These are phyloP conservation scores for Calocera cornea DNA, from an alignment of 768 basidiomycete species.

Conservation along the genomic window DNA sequence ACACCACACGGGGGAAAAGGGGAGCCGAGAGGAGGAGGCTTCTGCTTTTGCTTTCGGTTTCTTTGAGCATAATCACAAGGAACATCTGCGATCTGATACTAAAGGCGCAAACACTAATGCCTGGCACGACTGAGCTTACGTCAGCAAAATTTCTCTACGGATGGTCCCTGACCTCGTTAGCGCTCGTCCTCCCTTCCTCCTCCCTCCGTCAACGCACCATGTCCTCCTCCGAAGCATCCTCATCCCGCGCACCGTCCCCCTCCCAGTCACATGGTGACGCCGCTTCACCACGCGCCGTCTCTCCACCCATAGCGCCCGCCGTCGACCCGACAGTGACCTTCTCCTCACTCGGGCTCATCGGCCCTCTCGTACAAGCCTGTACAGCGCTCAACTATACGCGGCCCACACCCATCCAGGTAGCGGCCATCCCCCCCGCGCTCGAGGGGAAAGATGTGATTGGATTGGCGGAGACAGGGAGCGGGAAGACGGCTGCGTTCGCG, in stretches of 20 bases:
- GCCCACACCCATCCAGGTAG: constrained; percentile 83
- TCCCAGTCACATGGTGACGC: neutral
- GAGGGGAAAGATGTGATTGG: constrained; percentile 93
- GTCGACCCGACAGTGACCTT: constrained; percentile 36
- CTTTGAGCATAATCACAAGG: too few species aligned
- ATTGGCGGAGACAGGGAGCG: constrained; percentile 93
- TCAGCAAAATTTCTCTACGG: neutral
- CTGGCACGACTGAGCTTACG: too few species aligned
- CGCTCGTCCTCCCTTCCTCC: neutral
- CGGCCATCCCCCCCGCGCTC: constrained; percentile 74
- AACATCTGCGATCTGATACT: too few species aligned
- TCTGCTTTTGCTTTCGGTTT: too few species aligned
- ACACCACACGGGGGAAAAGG: too few species aligned
- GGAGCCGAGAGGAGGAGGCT: too few species aligned
- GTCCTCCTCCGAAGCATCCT: constrained; percentile 2
- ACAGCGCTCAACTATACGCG: constrained; percentile 64
- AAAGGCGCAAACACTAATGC: too few species aligned
- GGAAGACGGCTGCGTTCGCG: constrained; percentile 96
- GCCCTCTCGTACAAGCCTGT: constrained; percentile 77
- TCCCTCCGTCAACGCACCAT: neutral
- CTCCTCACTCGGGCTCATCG: constrained; percentile 72
- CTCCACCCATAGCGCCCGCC: neutral
- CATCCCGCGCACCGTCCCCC: neutral
- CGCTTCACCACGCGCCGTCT: neutral
- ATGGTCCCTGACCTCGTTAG: neutral